Base-by-base conservation (phyloP, 495 filamentous ascomycete species). In the Penicillium samsonianum region DNA sequence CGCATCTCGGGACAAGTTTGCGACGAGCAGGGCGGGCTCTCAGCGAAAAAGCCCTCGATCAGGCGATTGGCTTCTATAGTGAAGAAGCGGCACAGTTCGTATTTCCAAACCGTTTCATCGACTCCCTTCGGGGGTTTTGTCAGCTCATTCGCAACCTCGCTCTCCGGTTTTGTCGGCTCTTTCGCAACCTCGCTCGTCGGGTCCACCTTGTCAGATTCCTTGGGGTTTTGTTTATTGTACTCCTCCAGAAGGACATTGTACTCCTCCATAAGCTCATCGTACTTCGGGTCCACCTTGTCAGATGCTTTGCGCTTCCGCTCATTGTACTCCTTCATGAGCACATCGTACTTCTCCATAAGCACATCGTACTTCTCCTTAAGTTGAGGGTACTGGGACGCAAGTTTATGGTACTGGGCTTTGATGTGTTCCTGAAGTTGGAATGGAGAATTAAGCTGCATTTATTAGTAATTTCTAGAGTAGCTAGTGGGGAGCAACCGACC, bases 341-440 rank as follows among this genome's bases (percentile, higher is more conserved):
- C 30, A 3, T 33, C 30, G 11, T 33, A 14, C 30, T 33, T 33
- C 11, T 33, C 30, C 30, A 33, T 33, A 33, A 33, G 30, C 30
- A 5, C 3, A 33, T 33, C 30, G 30, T 33, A 33, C 30, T 33
- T 33, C 30, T 33, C 30, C 30, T 33, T 33, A 5, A 33, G 30
- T 14, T 11, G 3, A 10, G 30, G 10, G 30, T 33, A 33, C 30
- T 33, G 30, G 30, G 30, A 1, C 2, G 90, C 95, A 74, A 89
- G 87, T 64, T 85, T 74, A 70, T 90, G 82, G 74, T 96, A 89
- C 11, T 98, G 84, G 14, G 95, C 89, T 73, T 93, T 92, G 46
- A 98, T 85, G 68, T 98, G 95, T 77, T 98, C 94, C 71, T 96
- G 94, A n/a, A 97, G 86, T 71, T 96, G 94, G 68, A 98, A 98